Evolutionary conservation across 345 rosid species (phyloP).

Genomic region (Diplotaxis tenuifolia): DNA sequence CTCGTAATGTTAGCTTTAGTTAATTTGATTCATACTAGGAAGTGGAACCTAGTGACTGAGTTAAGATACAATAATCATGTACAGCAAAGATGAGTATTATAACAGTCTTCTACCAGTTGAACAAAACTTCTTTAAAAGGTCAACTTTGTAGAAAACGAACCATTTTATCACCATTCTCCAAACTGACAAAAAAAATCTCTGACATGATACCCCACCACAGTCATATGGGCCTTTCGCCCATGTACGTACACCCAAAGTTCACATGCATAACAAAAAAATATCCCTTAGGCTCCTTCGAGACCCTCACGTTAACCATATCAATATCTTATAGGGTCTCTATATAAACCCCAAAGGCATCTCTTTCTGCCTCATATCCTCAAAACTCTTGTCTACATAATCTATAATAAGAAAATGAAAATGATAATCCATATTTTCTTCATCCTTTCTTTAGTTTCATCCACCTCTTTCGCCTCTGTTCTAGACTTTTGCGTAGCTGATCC

Average conservation of each 20-base stretch:
- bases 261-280: conserved; percentile 29
- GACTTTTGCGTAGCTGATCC: conserved; percentile 82
- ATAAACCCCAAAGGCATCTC: conserved; percentile 10
- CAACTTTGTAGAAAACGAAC: background rate
- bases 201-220: conserved; percentile 27
- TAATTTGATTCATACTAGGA: background rate
- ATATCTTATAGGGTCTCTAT: conserved; percentile 23
- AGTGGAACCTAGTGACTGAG: background rate
- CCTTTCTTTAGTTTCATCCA: conserved; percentile 44
- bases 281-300: conserved; percentile 23
- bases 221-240: conserved; percentile 31
- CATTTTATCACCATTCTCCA: conserved; percentile 5
- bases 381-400: background rate
- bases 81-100: too few species aligned
- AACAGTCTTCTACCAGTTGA: background rate
- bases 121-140: background rate
- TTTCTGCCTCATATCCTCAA: conserved; percentile 22
- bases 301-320: conserved; percentile 40
- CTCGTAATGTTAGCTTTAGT: background rate
- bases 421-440: conserved; percentile 42
- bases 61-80: background rate
- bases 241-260: conserved; percentile 38
- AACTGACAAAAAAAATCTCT: conserved; percentile 32
- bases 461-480: conserved; percentile 53
- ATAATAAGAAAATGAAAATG: conserved; percentile 36